Conservation (phyloP, 495 filamentous ascomycete genomes). For the Chaetomium fimeti region DNA sequence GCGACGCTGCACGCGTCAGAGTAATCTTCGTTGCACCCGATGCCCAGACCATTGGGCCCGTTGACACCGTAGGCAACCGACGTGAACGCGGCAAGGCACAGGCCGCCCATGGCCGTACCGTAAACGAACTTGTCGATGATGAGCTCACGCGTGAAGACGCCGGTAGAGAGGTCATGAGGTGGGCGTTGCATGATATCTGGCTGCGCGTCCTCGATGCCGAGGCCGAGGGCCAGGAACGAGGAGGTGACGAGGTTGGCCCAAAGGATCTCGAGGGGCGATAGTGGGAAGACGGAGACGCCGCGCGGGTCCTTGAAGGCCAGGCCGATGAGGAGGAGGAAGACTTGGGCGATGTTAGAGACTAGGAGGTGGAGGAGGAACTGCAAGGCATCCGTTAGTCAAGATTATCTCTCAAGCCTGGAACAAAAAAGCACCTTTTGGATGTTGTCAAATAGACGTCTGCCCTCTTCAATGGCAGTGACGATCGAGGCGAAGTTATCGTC, state of each 20-base stretch:
- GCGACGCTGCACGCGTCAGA: slow-evolving; percentile 55
- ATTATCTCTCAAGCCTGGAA: not conserved
- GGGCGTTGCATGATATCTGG: slow-evolving; percentile 71
- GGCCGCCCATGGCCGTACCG: slow-evolving; percentile 63
- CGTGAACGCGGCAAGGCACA: slow-evolving; percentile 65
- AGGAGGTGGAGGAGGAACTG: slow-evolving; percentile 79
- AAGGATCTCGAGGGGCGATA: slow-evolving; percentile 70
- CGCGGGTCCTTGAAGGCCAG: slow-evolving; percentile 66
- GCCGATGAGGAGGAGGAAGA: slow-evolving; percentile 66
- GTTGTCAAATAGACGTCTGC: slow-evolving; percentile 71
- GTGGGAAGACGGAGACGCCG: slow-evolving; percentile 69
- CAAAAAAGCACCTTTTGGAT: slow-evolving; percentile 63
- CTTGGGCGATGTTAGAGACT: slow-evolving; percentile 72
- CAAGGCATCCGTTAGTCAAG: slow-evolving; percentile 44
- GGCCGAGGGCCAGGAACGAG: slow-evolving; percentile 70
- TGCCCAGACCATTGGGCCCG: slow-evolving; percentile 63
- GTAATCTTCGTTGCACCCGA: slow-evolving; percentile 61
- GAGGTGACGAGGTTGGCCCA: slow-evolving; percentile 79
- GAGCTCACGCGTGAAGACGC: slow-evolving; percentile 68
- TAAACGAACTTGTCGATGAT: slow-evolving; percentile 73
- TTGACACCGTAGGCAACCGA: slow-evolving; percentile 62
- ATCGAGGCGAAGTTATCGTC: slow-evolving; percentile 86
- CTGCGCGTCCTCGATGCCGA: slow-evolving; percentile 67
- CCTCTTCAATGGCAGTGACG: slow-evolving; percentile 70
- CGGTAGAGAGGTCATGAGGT: slow-evolving; percentile 62